phyloP scores from a whole-genome alignment of 306 rosid species.

The Vigna radiata region DNA sequence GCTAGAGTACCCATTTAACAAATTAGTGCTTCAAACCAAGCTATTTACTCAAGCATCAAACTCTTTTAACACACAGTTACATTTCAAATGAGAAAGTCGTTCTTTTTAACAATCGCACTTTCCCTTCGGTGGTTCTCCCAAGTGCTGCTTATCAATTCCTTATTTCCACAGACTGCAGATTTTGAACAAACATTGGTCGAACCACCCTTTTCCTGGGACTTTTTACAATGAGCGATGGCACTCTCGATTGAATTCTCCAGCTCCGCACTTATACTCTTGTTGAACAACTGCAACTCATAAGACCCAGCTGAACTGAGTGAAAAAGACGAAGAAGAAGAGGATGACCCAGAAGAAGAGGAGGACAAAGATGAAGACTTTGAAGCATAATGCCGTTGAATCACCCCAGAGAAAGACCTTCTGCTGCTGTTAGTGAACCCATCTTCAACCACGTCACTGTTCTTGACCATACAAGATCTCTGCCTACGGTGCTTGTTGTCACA shows the following conservation, averaged over 20 bases:
- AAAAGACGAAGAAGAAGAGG: conserved; percentile 69
- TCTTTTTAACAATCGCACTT: neutral
- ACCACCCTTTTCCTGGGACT: conserved; percentile 47
- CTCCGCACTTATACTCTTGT: conserved; percentile 60
- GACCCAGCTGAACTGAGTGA: conserved; percentile 59
- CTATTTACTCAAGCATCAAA: conserved; percentile 1
- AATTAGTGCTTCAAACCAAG: neutral
- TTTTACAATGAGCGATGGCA: conserved; percentile 82
- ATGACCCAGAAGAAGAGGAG: conserved; percentile 52
- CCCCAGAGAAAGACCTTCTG: conserved; percentile 70
- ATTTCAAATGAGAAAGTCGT: conserved; percentile 3
- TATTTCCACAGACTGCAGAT: conserved; percentile 45
- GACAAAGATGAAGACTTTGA: conserved; percentile 50
- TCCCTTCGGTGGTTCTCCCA: neutral
- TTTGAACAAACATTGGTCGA: conserved; percentile 47
- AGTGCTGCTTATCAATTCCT: conserved; percentile 9
- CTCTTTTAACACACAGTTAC: conserved; percentile 14
- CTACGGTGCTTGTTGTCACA: conserved; percentile 30
- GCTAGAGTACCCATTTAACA: conserved; percentile 3
- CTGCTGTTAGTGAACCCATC: conserved; percentile 35
- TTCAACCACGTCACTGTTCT: conserved; percentile 50
- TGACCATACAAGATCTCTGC: conserved; percentile 36
- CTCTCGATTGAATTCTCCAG: conserved; percentile 68
- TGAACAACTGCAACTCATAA: conserved; percentile 23
- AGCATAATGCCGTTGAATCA: conserved; percentile 52